Evolutionary conservation across 1,139 yeast species (phyloP).

Genomic region (Kurtzmaniella quercitrusa): DNA sequence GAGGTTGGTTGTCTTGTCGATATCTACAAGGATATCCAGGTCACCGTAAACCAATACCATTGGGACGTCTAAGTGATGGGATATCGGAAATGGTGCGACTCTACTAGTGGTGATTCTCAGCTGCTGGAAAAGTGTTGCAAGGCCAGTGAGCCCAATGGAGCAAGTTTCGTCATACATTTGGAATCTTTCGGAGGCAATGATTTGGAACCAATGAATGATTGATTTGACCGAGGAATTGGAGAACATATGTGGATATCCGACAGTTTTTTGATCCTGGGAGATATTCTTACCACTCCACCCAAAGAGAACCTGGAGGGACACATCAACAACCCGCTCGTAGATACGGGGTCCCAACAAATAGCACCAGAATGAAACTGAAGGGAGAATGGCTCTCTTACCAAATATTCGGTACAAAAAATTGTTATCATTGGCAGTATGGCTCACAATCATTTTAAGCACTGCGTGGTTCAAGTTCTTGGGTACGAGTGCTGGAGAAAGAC

Average conservation of each 20-base stretch:
- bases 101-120: constrained; percentile 30
- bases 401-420: constrained; percentile 33
- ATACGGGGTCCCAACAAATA: constrained; percentile 29
- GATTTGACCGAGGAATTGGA: constrained; percentile 45
- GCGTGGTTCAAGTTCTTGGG: constrained; percentile 40
- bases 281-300: constrained; percentile 41
- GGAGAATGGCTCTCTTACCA: constrained; percentile 40
- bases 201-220: constrained; percentile 47
- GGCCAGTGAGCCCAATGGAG: constrained; percentile 17
- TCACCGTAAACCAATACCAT: constrained; percentile 39
- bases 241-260: constrained; percentile 47
- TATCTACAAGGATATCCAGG: constrained; percentile 40
- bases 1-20: constrained; percentile 23
- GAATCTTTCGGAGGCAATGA: constrained; percentile 35
- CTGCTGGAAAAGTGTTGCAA: constrained; percentile 20
- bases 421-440: constrained; percentile 31
- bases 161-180: constrained; percentile 48
- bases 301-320: constrained; percentile 31
- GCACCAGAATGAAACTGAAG: constrained; percentile 46
- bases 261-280: constrained; percentile 26
- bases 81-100: constrained; percentile 54
- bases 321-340: constrained; percentile 36
- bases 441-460: constrained; percentile 29
- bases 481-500: constrained; percentile 43
- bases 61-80: constrained; percentile 41